Evolutionary conservation across 352 stramenopile genomes (phyloP).

Genomic region (Phytopythium delawarense): DNA sequence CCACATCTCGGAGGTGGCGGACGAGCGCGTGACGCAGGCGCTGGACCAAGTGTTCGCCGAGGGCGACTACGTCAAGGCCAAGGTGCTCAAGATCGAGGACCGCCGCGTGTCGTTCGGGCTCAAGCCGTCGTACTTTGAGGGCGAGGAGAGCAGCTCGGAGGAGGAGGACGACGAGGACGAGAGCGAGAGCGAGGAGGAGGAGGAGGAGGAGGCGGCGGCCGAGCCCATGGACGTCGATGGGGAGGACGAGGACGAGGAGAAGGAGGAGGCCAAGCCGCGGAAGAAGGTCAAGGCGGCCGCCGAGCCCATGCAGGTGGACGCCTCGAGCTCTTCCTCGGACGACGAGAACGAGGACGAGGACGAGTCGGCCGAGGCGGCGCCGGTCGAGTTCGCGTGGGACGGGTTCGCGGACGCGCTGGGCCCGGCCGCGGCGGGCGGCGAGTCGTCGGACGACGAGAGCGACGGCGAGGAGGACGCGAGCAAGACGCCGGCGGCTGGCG

Average conservation of each 20-base stretch:
- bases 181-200: constrained; percentile 42
- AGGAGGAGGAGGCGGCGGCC: constrained; percentile 34
- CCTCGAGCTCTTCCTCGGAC: constrained; percentile 37
- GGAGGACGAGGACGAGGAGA: constrained; percentile 49
- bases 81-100: constrained; percentile 93
- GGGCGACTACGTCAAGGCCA: constrained; percentile 96
- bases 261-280: constrained; percentile 26
- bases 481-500: constrained; percentile 31
- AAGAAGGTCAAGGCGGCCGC: constrained; percentile 31
- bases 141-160: constrained; percentile 87
- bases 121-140: constrained; percentile 96
- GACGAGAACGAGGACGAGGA: constrained; percentile 54
- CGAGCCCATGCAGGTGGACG: constrained; percentile 39
- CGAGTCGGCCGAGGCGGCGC: constrained; percentile 9
- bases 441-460: constrained; percentile 41
- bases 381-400: constrained; percentile 87
- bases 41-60: constrained; percentile 92
- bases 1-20: constrained; percentile 95
- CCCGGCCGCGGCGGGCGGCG: constrained; percentile 34
- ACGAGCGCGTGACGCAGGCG: constrained; percentile 92
- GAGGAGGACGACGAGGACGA: constrained; percentile 81
- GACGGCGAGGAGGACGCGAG: constrained; percentile 45
- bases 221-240: constrained; percentile 53
- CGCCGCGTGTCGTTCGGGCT: constrained; percentile 93
- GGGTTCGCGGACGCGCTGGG: constrained; percentile 75